Base-by-base conservation (phyloP, 2,329 filamentous ascomycete species). In the Colletotrichum zoysiae region DNA sequence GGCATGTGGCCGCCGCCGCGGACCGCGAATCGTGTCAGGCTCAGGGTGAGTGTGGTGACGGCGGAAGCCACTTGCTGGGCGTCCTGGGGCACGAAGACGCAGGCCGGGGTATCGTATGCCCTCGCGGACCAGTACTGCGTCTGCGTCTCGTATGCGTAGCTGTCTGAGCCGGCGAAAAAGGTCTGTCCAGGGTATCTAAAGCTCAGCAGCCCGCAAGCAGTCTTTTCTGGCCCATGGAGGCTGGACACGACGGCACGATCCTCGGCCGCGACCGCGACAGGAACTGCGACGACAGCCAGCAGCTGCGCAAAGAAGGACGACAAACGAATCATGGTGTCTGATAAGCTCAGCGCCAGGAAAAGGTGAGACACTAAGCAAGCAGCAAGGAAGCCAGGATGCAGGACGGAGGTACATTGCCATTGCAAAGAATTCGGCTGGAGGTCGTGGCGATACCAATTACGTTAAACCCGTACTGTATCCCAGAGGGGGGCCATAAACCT, bases 1-100 rank as follows among this genome's bases (percentile, higher is more conserved):
- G 77, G 78, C 71, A 77, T 79, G 48, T 79, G 77, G 12, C 78
- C 78, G 26, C 78, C 78, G 50, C 78, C 76, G 20, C 77, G 74
- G 61, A 79, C 61, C 1, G 77, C 74, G 58, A 79, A 79, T 5
- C 40, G 44, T 16, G 59, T 69, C 50, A 62, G 30, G 58, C 75
- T 74, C 40, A 74, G 50, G 1, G 74, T 74, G 12, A 78, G 71
- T 20, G 76, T 78, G 30, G 72, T 74, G 30, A 78, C 65, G 55
- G 73, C 75, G 57, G 73, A 75, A 4, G 75, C 75, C 20, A 76
- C 75, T 26, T 77, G 74, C 38, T 75, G 62, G 0, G 76, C 69
- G 55, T 68, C 69, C 42, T 73, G 73, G 4, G 78, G 78, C n/a
- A 71, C 74, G 58, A 78, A 76, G 14, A 79, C 75, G 61, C 77